These are phyloP conservation scores for Clohesyomyces aquaticus DNA, from an alignment of 495 filamentous ascomycete species.

Conservation along the genomic window DNA sequence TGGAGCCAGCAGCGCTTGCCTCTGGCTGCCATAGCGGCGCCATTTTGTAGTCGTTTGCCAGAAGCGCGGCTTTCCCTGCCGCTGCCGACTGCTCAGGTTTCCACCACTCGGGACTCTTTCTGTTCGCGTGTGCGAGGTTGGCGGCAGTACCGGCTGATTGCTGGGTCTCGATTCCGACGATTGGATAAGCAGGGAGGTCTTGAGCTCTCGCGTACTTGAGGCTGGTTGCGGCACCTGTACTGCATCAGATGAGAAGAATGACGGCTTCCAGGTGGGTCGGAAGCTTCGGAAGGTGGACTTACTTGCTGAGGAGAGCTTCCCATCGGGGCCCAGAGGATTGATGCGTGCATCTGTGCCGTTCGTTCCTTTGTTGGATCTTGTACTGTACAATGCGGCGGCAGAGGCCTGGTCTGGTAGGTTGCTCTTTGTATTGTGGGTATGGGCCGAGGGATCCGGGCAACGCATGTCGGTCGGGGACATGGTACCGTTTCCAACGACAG, in stretches of 20 bases:
- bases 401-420: constrained; percentile 49
- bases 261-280: not conserved
- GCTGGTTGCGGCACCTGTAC: constrained; percentile 60
- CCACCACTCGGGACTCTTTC: constrained; percentile 63
- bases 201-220: constrained; percentile 69
- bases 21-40: constrained; percentile 59
- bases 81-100: constrained; percentile 62
- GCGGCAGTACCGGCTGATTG: constrained; percentile 75
- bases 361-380: constrained; percentile 47
- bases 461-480: constrained; percentile 15
- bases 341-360: constrained; percentile 44
- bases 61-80: constrained; percentile 68
- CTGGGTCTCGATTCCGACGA: constrained; percentile 64
- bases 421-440: constrained; percentile 43
- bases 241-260: constrained; percentile 3
- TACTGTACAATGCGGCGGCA: constrained; percentile 50
- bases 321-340: constrained; percentile 50
- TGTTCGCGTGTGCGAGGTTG: constrained; percentile 70
- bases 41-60: constrained; percentile 69
- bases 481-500: not conserved
- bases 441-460: constrained; percentile 49
- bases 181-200: constrained; percentile 70
- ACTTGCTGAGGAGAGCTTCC: constrained; percentile 60
- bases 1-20: constrained; percentile 64
- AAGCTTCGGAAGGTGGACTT: constrained; percentile 27